phyloP scores from a whole-genome alignment of 2,329 filamentous ascomycete species.

The Akanthomyces dipterigenus region DNA sequence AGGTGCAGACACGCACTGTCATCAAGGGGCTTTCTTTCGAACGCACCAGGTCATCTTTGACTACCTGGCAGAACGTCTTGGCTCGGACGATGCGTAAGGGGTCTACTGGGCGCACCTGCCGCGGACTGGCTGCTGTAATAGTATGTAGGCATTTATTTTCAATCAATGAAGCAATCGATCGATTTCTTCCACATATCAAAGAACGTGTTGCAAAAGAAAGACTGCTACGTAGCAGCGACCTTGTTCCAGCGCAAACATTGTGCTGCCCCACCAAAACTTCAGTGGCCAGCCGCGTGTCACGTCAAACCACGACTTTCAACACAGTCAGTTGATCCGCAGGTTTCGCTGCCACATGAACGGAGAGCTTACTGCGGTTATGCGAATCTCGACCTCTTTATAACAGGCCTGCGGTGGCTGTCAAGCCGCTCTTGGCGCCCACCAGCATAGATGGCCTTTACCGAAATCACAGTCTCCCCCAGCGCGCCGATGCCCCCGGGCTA shows the following conservation, averaged over 20 bases:
- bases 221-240: neutral
- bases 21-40: constrained; percentile 3
- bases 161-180: no score
- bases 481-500: constrained; percentile 33
- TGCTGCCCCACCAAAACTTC: neutral
- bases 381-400: neutral
- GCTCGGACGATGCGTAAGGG: neutral
- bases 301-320: neutral
- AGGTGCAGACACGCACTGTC: neutral
- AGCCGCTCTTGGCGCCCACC: neutral
- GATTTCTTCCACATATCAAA: no score
- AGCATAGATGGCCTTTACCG: constrained; percentile 6
- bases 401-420: neutral
- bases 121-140: no score
- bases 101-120: neutral
- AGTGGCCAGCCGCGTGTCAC: no score
- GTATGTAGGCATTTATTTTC: no score
- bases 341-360: neutral
- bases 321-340: neutral
- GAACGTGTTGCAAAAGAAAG: no score
- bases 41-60: constrained; percentile 5
- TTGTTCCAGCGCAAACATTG: neutral
- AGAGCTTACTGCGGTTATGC: neutral
- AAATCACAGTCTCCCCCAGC: constrained; percentile 18
- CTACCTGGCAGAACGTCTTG: neutral